Evolutionary conservation across 225 moss, liverwort and hornwort species (phyloP).

Genomic region (Anthoceros angustus): DNA sequence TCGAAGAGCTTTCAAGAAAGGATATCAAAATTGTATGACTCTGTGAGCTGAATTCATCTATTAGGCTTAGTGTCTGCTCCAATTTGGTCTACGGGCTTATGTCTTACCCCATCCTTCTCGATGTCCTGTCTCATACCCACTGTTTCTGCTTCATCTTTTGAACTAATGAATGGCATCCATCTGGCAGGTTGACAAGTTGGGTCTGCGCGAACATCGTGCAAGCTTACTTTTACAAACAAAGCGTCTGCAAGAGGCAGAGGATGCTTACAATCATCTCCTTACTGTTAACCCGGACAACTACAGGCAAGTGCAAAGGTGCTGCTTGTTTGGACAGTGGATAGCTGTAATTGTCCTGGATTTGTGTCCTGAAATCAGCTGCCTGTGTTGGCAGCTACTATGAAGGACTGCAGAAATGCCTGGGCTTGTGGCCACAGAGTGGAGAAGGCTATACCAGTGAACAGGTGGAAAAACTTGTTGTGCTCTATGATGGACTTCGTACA

Average conservation of each 20-base stretch:
- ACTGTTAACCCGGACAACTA: constrained; percentile 95
- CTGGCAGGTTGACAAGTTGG: constrained; percentile 55
- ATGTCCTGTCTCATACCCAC: no score
- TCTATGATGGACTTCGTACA: constrained; percentile 42
- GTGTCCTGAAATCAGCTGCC: background rate
- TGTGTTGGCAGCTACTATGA: constrained; percentile 50
- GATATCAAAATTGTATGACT: constrained; percentile 59
- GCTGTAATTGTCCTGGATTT: background rate
- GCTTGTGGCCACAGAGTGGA: constrained; percentile 29
- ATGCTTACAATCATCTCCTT: constrained; percentile 65
- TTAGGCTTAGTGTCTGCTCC: background rate
- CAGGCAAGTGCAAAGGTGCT: constrained; percentile 15
- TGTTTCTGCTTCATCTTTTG: no score
- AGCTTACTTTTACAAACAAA: constrained; percentile 44
- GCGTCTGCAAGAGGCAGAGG: constrained; percentile 55
- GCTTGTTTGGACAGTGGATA: background rate
- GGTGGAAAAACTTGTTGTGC: constrained; percentile 44
- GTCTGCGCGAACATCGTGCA: constrained; percentile 73
- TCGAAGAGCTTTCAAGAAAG: constrained; percentile 69
- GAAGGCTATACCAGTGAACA: constrained; percentile 35
- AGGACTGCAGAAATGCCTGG: constrained; percentile 81
- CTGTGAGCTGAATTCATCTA: background rate
- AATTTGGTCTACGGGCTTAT: background rate
- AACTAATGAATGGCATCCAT: no score
- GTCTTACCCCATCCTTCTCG: background rate